Percentiles rank a stretch among this genome's conserved stretches.
Conservation (phyloP, 2,329 filamentous ascomycete species). For the Chaetomium olivaceum region DNA sequence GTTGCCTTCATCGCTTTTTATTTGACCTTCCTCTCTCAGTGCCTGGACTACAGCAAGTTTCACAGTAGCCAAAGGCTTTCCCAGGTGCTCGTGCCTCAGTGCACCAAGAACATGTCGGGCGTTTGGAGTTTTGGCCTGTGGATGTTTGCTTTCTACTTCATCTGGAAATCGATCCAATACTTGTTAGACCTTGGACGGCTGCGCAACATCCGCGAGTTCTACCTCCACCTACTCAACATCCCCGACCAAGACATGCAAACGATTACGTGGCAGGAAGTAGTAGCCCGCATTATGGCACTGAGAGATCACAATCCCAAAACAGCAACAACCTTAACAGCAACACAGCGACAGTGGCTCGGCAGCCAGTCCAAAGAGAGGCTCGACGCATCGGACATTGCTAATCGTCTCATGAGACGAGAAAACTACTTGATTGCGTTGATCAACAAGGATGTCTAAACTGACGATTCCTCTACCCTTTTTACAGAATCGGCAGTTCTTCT, state of each 20-base stretch:
- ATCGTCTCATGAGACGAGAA: slow-evolving; percentile 91
- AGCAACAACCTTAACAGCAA: slow-evolving; percentile 54
- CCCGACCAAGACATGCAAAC: slow-evolving; percentile 86
- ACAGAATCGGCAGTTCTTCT: slow-evolving; percentile 77
- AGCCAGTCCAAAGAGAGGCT: slow-evolving; percentile 91
- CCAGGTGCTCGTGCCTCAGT: slow-evolving; percentile 67
- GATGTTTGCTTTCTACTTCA: slow-evolving; percentile 83
- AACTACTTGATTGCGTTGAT: slow-evolving; percentile 97
- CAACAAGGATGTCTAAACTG: slow-evolving; percentile 95
- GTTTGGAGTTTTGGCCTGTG: slow-evolving; percentile 77
- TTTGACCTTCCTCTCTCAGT: slow-evolving; percentile 80
- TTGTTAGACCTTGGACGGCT: slow-evolving; percentile 72
- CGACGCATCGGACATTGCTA: slow-evolving; percentile 96
- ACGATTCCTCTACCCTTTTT: slow-evolving; percentile 84
- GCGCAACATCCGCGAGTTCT: slow-evolving; percentile 80
- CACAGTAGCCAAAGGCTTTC: slow-evolving; percentile 59
- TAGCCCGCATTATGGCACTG: slow-evolving; percentile 79
- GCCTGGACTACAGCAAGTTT: slow-evolving; percentile 79
- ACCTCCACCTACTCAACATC: slow-evolving; percentile 77
- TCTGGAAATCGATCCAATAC: slow-evolving; percentile 75
- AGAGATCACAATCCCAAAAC: slow-evolving; percentile 87
- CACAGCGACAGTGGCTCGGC: slow-evolving; percentile 62
- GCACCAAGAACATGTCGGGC: slow-evolving; percentile 72
- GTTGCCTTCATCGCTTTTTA: slow-evolving; percentile 80
- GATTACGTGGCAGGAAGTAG: slow-evolving; percentile 89